Percentiles rank a stretch among this genome's conserved stretches.
These are phyloP conservation scores for Carex sylvatica DNA, from an alignment of 202 grass and related monocot species.

Conservation along the genomic window DNA sequence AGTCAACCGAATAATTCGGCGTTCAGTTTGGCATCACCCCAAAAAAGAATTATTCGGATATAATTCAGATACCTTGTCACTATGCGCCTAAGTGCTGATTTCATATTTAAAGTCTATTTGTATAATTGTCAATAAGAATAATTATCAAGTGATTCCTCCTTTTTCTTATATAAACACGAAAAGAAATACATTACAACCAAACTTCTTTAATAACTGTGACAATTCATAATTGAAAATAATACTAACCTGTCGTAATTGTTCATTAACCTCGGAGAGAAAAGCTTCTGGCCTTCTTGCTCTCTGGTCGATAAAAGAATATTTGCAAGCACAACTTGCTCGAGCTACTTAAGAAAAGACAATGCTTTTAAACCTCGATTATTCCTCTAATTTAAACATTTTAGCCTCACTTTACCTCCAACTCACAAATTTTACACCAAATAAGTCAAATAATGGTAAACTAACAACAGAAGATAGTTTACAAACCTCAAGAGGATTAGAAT, in stretches of 20 bases:
- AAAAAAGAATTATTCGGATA: too few species aligned
- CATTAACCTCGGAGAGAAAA: slow-evolving; percentile 91
- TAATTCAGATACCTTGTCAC: too few species aligned
- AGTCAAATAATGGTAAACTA: not conserved
- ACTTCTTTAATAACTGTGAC: not conserved
- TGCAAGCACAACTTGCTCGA: slow-evolving; percentile 89
- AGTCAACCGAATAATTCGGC: too few species aligned
- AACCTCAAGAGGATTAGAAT: slow-evolving; percentile 69
- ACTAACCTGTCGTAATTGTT: slow-evolving; percentile 80
- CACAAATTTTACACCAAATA: not conserved
- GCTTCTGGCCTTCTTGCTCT: slow-evolving; percentile 85
- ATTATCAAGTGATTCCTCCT: too few species aligned
- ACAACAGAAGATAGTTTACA: not conserved
- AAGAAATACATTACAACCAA: not conserved
- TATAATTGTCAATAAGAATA: too few species aligned
- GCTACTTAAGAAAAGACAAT: slow-evolving; percentile 48
- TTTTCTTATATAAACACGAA: too few species aligned
- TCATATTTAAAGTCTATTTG: too few species aligned
- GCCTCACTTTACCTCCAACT: not conserved
- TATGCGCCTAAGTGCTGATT: too few species aligned
- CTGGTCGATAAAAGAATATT: slow-evolving; percentile 64
- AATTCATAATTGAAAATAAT: not conserved
- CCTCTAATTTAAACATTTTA: not conserved
- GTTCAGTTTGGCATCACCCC: too few species aligned
- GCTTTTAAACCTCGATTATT: slow-evolving; percentile 25